phyloP scores from a whole-genome alignment of 768 basidiomycete genomes.

The Termitomyces sp. region DNA sequence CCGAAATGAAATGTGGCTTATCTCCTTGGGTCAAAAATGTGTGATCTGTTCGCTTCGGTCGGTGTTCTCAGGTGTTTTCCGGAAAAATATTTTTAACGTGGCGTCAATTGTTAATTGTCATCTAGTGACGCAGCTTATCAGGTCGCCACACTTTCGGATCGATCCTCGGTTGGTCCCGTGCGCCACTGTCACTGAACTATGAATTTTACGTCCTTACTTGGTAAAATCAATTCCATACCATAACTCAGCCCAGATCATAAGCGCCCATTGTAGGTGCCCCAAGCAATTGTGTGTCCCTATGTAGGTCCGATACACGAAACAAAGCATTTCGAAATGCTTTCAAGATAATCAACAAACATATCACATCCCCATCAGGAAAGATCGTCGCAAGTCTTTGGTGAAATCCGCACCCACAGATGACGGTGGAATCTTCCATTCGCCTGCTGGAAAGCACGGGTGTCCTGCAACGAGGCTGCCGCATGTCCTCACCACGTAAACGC shows the following conservation, averaged over 20 bases:
- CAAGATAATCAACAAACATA: background rate
- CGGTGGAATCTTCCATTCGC: background rate
- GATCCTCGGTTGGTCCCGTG: background rate
- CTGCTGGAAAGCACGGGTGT: background rate
- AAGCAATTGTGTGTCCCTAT: background rate
- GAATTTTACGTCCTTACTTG: background rate
- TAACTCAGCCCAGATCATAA: background rate
- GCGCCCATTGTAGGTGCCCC: background rate
- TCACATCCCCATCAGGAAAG: slow-evolving; percentile 3
- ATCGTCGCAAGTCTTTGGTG: background rate
- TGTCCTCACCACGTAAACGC: background rate
- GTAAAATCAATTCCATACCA: background rate
- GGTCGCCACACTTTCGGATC: background rate
- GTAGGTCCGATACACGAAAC: background rate
- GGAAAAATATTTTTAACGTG: too few relatives aligned
- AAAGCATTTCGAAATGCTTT: background rate
- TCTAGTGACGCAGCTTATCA: background rate
- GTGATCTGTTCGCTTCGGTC: background rate
- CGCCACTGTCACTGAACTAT: background rate
- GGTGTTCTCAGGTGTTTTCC: background rate
- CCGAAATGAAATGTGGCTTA: background rate
- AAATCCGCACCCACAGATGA: background rate
- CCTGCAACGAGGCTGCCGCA: slow-evolving; percentile 2
- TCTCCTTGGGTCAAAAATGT: background rate
- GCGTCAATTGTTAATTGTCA: background rate